phyloP scores from a whole-genome alignment of 176 grass and related monocot species.

The Ensete ventricosum region DNA sequence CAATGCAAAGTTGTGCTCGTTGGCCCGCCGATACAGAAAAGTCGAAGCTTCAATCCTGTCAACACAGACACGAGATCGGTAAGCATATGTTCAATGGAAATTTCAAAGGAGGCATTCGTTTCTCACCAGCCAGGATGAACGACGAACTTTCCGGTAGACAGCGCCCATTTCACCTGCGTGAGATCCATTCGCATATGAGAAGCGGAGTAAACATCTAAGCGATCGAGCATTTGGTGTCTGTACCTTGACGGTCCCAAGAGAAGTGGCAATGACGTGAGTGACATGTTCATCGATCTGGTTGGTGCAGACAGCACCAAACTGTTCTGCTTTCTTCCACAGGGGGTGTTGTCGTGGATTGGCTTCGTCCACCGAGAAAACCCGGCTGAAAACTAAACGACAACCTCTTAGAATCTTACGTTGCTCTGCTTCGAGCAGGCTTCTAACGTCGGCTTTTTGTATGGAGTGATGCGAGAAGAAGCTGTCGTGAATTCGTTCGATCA shows the following conservation, averaged over 20 bases:
- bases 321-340: constrained; percentile 81
- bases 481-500: constrained; percentile 68
- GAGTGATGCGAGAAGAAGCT: constrained; percentile 68
- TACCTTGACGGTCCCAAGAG: constrained; percentile 77
- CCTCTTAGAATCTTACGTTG: constrained; percentile 67
- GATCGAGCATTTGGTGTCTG: not conserved
- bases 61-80: constrained; percentile 18
- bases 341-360: constrained; percentile 63
- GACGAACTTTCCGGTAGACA: constrained; percentile 67
- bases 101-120: constrained; percentile 14
- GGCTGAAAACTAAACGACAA: constrained; percentile 76
- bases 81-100: not conserved
- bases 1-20: constrained; percentile 64
- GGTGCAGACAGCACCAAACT: constrained; percentile 74
- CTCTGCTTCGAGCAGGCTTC: constrained; percentile 74
- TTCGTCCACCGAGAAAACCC: constrained; percentile 70
- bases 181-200: not conserved
- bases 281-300: constrained; percentile 65
- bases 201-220: constrained; percentile 2
- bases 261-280: constrained; percentile 83
- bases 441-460: constrained; percentile 75
- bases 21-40: constrained; percentile 68
- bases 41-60: constrained; percentile 95
- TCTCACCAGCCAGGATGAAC: constrained; percentile 90
- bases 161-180: constrained; percentile 65